Conservation (phyloP, 176 grass and related monocot species). For the Aegilops umbellulata region DNA sequence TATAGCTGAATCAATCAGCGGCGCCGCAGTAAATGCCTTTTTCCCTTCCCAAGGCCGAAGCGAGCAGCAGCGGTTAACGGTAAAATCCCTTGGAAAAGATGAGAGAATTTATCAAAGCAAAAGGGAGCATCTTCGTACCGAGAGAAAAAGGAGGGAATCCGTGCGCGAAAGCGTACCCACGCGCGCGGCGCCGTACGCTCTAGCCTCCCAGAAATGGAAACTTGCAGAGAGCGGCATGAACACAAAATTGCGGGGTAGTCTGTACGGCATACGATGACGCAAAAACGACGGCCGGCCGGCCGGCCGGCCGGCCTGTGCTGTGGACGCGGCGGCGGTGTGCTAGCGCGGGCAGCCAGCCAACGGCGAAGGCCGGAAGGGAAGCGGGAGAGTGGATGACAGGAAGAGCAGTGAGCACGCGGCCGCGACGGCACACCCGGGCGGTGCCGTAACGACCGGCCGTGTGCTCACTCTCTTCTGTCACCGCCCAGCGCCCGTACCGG, state of each 20-base stretch:
- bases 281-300: background rate
- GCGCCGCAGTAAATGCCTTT: background rate
- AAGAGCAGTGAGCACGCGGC: constrained; percentile 68
- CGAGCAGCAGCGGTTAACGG: background rate
- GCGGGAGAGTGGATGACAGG: constrained; percentile 40
- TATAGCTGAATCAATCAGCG: background rate
- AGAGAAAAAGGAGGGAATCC: constrained; percentile 39
- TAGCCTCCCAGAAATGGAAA: constrained; percentile 32
- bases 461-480: constrained; percentile 87
- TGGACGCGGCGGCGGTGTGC: constrained; percentile 13
- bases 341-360: background rate
- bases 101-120: background rate
- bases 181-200: constrained; percentile 32
- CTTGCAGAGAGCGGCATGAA: background rate
- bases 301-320: constrained; percentile 13
- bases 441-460: constrained; percentile 59
- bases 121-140: constrained; percentile 8
- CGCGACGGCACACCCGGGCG: constrained; percentile 53
- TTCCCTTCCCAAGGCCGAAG: constrained; percentile 20
- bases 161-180: constrained; percentile 15
- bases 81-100: constrained; percentile 30
- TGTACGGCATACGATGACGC: constrained; percentile 29
- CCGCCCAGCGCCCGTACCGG: constrained; percentile 4
- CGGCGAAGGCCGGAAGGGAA: background rate
- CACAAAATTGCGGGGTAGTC: background rate